These are phyloP conservation scores for Oryza coarctata DNA, from an alignment of 176 grass and related monocot genomes.

Conservation along the genomic window DNA sequence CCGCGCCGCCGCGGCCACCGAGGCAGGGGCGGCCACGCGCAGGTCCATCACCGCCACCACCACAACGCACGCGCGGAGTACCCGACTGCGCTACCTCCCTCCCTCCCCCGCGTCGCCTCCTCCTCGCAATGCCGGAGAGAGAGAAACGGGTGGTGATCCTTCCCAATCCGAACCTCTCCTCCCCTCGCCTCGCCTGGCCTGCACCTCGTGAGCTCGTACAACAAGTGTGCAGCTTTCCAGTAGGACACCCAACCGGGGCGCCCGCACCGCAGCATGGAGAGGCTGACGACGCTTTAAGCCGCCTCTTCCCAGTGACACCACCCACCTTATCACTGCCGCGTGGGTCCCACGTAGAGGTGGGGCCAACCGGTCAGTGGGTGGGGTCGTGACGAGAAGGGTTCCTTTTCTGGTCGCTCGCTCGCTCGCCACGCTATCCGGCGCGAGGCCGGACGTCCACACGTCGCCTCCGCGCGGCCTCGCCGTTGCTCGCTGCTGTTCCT, in stretches of 20 bases:
- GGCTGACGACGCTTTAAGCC: background rate
- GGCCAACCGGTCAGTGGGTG: background rate
- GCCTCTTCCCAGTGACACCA: too few relatives aligned
- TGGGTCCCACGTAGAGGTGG: rapidly evolving
- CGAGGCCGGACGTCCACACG: conserved; percentile 48
- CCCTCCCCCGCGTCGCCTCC: background rate
- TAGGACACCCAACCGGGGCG: background rate
- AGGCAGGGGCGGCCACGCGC: conserved; percentile 38
- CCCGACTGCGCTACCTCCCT: background rate
- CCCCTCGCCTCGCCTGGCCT: too few relatives aligned
- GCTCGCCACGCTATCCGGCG: conserved; percentile 46
- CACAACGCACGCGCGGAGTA: background rate
- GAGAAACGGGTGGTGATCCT: background rate
- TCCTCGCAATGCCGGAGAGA: conserved; percentile 5
- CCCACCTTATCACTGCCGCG: background rate
- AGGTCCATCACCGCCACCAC: conserved; percentile 28
- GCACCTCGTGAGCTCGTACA: conserved; percentile 8
- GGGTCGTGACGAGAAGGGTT: background rate
- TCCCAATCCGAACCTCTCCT: background rate
- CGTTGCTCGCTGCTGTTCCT: background rate
- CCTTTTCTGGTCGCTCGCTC: background rate
- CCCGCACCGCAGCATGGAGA: background rate
- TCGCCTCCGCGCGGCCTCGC: conserved; percentile 5
- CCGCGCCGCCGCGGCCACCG: conserved; percentile 24
- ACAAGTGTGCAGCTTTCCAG: too few relatives aligned